Evolutionary conservation across 768 basidiomycete species (phyloP), one percentile per base, ranked within the genome.

Genomic region (Punctularia strigosozonata): DNA sequence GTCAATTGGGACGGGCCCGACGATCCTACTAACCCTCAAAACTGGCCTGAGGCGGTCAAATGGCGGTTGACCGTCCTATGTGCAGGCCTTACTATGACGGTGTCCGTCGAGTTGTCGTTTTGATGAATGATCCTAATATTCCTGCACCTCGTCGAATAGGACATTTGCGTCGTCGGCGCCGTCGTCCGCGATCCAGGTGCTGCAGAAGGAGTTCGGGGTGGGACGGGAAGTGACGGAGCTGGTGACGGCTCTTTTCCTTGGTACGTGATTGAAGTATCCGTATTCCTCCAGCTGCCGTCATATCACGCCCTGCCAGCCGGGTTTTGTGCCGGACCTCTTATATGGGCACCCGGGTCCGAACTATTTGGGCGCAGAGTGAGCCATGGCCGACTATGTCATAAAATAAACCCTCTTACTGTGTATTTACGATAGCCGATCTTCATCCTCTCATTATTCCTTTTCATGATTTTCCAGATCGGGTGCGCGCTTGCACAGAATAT

Each of bases 211-310:
- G 0, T 54, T 58, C 5, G 42, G 42, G 1, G 41, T 45, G 8
- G n/a, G 26, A 2, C 7, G 4, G 3, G 56, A 55, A 37, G 50
- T 53, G 6, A 42, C 50, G 4, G 14, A 55, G 26, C 46, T 53
- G 15, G 25, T 44, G 2, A 46, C 47, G 3, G 40, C 47, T 3
- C 14, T 49, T 21, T 52, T 49, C 35, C 44, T 50, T 5, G 6
- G 13, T 50, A 46, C 28, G 45, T 52, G 22, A 36, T 43, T 17
- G 54, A 54, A 0, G 73, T 75, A 12, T 46, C 70, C 2, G 57
- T 74, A 30, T 80, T 72, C 73, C 76, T 75, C 1, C 75, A 76
- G 4, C 66, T 75, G 5, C 72, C 71, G 28, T 77, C 80, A 51
- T 60, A n/a, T n/a, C n/a, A n/a, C n/a, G n/a, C n/a, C n/a, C n/a